Conservation (phyloP, 495 filamentous ascomycete species). For the Aspergillus asperescens region DNA sequence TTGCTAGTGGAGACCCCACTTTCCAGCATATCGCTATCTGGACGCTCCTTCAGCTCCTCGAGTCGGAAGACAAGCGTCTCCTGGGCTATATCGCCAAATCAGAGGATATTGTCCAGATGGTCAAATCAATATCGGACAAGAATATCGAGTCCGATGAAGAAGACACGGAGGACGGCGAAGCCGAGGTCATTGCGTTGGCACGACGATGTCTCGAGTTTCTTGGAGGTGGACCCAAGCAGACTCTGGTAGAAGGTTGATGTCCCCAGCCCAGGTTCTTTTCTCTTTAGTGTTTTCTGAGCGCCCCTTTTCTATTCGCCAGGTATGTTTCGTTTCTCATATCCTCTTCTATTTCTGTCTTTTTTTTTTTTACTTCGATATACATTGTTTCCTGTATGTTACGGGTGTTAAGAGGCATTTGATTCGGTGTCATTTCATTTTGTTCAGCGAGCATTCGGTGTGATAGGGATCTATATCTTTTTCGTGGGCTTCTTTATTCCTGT, state of each 20-base stretch:
- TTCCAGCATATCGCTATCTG: conserved; percentile 99
- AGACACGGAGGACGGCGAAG: conserved; percentile 83
- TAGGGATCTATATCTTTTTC: conserved; percentile 18
- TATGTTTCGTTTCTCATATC: conserved; percentile 13
- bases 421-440: conserved; percentile 24
- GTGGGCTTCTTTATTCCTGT: conserved; percentile 3
- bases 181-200: conserved; percentile 89
- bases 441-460: conserved; percentile 41
- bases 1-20: conserved; percentile 89
- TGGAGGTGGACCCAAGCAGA: conserved; percentile 54
- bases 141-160: conserved; percentile 89
- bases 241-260: conserved; percentile 50
- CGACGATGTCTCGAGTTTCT: conserved; percentile 83
- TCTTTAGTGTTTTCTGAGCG: conserved; percentile 11
- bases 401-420: conserved; percentile 38
- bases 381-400: conserved; percentile 14
- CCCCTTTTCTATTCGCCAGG: conserved; percentile 11
- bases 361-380: conserved; percentile 13
- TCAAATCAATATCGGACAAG: conserved; percentile 82
- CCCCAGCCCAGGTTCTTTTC: background rate
- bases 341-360: conserved; percentile 10
- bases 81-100: conserved; percentile 81
- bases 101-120: conserved; percentile 83
- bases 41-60: conserved; percentile 91
- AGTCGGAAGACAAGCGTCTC: conserved; percentile 84